Evolutionary conservation across 2,329 filamentous ascomycete species (phyloP).

Genomic region (Epichloe sp.): DNA sequence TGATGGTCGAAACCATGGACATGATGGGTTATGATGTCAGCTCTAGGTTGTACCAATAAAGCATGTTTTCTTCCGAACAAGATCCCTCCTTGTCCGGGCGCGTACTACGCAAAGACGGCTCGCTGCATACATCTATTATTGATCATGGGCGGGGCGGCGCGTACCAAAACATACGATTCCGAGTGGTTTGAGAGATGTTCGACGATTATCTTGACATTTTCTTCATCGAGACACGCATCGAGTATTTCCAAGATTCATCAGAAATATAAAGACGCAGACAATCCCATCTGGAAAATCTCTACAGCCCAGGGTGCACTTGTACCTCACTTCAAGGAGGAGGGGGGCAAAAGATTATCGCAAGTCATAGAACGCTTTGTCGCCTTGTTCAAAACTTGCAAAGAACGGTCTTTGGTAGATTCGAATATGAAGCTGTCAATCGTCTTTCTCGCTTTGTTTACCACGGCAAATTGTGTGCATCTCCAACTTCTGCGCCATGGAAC

Average conservation of each 20-base stretch:
- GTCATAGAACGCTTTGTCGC: neutral
- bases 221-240: neutral
- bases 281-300: neutral
- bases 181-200: neutral
- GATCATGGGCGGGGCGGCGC: neutral
- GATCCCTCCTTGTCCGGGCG: neutral
- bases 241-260: neutral
- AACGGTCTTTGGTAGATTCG: neutral
- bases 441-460: neutral
- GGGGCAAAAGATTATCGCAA: neutral
- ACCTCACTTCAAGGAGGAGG: neutral
- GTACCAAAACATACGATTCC: neutral
- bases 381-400: neutral
- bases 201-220: neutral
- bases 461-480: neutral
- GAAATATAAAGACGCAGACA: neutral
- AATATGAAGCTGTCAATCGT: neutral
- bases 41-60: neutral
- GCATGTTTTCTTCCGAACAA: neutral
- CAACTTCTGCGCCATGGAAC: neutral
- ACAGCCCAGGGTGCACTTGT: too few species aligned
- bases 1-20: neutral
- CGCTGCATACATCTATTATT: neutral
- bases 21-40: too few species aligned
- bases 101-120: neutral